Evolutionary conservation across 2,329 filamentous ascomycete genomes (phyloP).

Genomic region (Coleophoma crateriformis): DNA sequence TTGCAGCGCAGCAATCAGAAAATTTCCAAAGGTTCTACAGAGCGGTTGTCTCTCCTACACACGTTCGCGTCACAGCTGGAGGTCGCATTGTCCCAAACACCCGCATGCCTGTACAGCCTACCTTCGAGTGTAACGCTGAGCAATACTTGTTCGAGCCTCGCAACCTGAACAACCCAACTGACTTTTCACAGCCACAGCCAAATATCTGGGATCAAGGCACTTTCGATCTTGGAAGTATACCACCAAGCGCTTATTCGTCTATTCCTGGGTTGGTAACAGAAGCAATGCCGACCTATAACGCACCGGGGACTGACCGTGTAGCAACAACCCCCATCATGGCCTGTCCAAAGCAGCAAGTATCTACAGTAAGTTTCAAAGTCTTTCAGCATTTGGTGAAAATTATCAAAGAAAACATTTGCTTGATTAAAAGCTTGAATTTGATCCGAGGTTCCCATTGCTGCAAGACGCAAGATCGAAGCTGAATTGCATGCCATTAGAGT

Average conservation of each 20-base stretch:
- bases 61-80: slow-evolving; percentile 62
- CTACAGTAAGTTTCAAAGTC: too few species aligned
- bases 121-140: slow-evolving; percentile 21
- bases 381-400: too few species aligned
- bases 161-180: slow-evolving; percentile 2
- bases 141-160: slow-evolving; percentile 16
- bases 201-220: not conserved
- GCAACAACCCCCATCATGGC: not conserved
- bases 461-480: too few species aligned
- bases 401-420: too few species aligned
- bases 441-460: too few species aligned
- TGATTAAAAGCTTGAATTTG: too few species aligned
- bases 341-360: not conserved
- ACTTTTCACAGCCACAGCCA: not conserved
- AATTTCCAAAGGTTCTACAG: slow-evolving; percentile 66
- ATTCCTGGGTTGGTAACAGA: not conserved
- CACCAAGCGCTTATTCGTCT: not conserved
- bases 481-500: too few species aligned
- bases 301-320: too few species aligned
- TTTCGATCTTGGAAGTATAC: not conserved
- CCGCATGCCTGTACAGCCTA: slow-evolving; percentile 29
- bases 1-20: slow-evolving; percentile 51
- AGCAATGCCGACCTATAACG: not conserved
- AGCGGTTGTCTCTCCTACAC: slow-evolving; percentile 61
- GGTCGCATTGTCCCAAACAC: slow-evolving; percentile 63